Evolutionary conservation across 1,139 yeast species (phyloP).

Genomic region (Meyerozyma sp.): DNA sequence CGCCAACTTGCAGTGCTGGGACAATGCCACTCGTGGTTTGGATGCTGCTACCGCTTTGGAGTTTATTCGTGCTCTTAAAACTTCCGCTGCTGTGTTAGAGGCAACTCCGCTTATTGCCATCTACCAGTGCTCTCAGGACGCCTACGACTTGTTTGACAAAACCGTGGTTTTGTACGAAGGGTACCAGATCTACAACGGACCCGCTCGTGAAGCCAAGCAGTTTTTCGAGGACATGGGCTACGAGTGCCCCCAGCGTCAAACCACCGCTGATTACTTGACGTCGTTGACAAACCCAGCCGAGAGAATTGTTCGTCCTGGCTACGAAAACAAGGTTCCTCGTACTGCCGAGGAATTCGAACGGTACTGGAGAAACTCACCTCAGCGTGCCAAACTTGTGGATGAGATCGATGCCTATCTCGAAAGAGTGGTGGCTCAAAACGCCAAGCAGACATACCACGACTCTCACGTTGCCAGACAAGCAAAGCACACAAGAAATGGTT

Average conservation of each 20-base stretch:
- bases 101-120: constrained; percentile 70
- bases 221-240: constrained; percentile 67
- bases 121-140: constrained; percentile 78
- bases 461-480: constrained; percentile 12
- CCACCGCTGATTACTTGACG: constrained; percentile 12
- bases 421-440: background rate
- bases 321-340: constrained; percentile 11
- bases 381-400: constrained; percentile 6
- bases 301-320: constrained; percentile 9
- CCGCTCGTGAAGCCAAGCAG: constrained; percentile 49
- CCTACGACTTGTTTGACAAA: constrained; percentile 69
- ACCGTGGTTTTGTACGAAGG: constrained; percentile 73
- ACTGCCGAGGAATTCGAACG: constrained; percentile 11
- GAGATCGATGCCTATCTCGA: constrained; percentile 7
- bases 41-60: constrained; percentile 77
- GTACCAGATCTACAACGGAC: constrained; percentile 71
- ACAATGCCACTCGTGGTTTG: constrained; percentile 70
- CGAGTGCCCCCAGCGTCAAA: constrained; percentile 17
- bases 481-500: constrained; percentile 6
- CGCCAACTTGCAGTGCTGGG: constrained; percentile 66
- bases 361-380: constrained; percentile 12
- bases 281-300: constrained; percentile 13
- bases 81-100: constrained; percentile 53
- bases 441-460: constrained; percentile 4
- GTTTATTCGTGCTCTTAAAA: constrained; percentile 63